Evolutionary conservation across 1,139 yeast genomes (phyloP).

Genomic region (Nakaseomyces nivariensis): DNA sequence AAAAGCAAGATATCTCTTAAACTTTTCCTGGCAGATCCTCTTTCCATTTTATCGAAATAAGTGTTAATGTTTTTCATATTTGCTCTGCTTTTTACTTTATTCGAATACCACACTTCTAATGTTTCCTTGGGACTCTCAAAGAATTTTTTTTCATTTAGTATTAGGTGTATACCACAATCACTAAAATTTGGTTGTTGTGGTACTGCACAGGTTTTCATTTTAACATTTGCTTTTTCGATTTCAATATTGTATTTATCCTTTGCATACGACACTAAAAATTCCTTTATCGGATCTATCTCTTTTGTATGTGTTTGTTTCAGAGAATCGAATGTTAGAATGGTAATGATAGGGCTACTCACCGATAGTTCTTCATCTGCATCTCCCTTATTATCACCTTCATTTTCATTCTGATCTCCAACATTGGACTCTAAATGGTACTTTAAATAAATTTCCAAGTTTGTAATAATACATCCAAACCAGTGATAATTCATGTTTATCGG

Average conservation of each 20-base stretch:
- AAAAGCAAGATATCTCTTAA: slow-evolving; percentile 30
- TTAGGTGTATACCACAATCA: slow-evolving; percentile 92
- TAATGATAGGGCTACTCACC: slow-evolving; percentile 32
- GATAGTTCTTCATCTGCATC: slow-evolving; percentile 11
- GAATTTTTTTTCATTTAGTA: slow-evolving; percentile 65
- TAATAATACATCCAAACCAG: slow-evolving; percentile 78
- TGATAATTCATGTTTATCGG: slow-evolving; percentile 79
- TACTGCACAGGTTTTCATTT: slow-evolving; percentile 44
- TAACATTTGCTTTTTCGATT: slow-evolving; percentile 37
- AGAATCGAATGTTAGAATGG: slow-evolving; percentile 71
- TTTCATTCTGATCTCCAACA: slow-evolving; percentile 6
- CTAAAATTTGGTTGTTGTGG: slow-evolving; percentile 84
- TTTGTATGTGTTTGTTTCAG: slow-evolving; percentile 48
- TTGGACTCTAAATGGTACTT: slow-evolving; percentile 7
- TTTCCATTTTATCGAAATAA: slow-evolving; percentile 31
- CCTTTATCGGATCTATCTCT: slow-evolving; percentile 46
- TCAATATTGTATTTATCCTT: slow-evolving; percentile 47
- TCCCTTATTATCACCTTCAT: slow-evolving; percentile 2
- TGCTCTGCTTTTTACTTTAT: slow-evolving; percentile 19
- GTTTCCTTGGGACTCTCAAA: slow-evolving; percentile 43
- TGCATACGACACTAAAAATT: slow-evolving; percentile 63
- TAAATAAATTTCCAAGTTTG: slow-evolving; percentile 31
- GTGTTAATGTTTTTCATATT: slow-evolving; percentile 16
- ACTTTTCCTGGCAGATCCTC: slow-evolving; percentile 31
- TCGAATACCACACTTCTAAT: slow-evolving; percentile 41